Evolutionary conservation across 2,329 filamentous ascomycete genomes (phyloP), one percentile per base, ranked within the genome.

Genomic region (Aspergillus sergii): DNA sequence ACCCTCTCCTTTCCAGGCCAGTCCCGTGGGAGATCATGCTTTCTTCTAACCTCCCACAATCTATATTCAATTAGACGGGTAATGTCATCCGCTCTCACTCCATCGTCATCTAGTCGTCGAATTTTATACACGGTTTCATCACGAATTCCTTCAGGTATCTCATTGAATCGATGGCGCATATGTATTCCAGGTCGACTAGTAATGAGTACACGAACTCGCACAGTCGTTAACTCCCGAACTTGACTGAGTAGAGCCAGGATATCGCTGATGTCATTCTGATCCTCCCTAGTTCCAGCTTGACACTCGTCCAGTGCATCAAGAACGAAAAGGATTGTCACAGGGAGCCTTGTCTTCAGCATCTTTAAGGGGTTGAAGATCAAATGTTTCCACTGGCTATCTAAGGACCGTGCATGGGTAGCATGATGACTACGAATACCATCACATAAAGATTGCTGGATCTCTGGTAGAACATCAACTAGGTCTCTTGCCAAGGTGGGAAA

Each of bases 401-500:
- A 16, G 10, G 26, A 19, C 0, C 23, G 1, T 12, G 21, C 32
- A 51, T 26, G 11, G 43, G 48, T 46, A 50, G 26, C 36, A 58
- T n/a, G 8, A 19, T 41, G 23, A 21, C 21, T 8, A 34, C 19
- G 43, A 58, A 36, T 59, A 32, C 19, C 21, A 4, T 11, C 48
- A 28, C 48, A 51, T 14, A 51, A 26, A 8, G 11, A 26, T 26
- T 26, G 23, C 14, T 26, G 14, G 0, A 51, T 26, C 8, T 28
- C 28, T 19, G 48, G 48, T 19, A 51, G 16, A 5, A 19, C 21
- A 12, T 61, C 32, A 1, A 30, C 46, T 26, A 76, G 61, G 21
- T 72, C 63, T 14, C 39, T 41, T 6, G 65, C 64, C n/a, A 78
- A 55, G 1, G 69, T 76, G 7, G 71, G 63, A 32, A 76, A 62